These are phyloP conservation scores for Oryza australiensis DNA, from an alignment of 176 grass and related monocot species.

Conservation along the genomic window DNA sequence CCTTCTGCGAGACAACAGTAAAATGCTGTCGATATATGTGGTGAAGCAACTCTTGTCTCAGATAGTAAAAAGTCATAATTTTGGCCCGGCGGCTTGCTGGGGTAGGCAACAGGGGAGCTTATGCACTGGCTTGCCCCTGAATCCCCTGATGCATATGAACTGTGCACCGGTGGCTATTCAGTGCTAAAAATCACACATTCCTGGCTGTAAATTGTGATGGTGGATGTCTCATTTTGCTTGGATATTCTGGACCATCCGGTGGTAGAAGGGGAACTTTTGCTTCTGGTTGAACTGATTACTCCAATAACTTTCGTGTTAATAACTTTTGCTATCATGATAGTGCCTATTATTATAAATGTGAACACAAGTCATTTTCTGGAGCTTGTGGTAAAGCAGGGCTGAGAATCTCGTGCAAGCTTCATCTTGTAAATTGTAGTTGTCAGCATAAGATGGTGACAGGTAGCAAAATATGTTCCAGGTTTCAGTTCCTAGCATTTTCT, in stretches of 20 bases:
- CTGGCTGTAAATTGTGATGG: slow-evolving; percentile 25
- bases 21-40: background rate
- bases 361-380: background rate
- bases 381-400: background rate
- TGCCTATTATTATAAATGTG: background rate
- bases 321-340: background rate
- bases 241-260: background rate
- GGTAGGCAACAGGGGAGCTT: background rate
- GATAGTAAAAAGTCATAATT: background rate
- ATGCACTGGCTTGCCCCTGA: background rate
- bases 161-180: background rate
- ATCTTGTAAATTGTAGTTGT: background rate
- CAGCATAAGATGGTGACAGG: background rate
- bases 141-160: background rate
- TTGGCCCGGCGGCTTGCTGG: background rate
- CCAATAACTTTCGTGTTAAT: background rate
- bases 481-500: background rate
- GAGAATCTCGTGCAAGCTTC: slow-evolving; percentile 16
- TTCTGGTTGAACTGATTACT: slow-evolving; percentile 9
- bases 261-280: background rate
- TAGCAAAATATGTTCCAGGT: background rate
- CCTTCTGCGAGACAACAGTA: background rate
- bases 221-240: background rate
- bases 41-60: slow-evolving; percentile 13
- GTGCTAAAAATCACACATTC: background rate